Evolutionary conservation across 2,329 filamentous ascomycete genomes (phyloP).

Genomic region (Fusarium irregulare): DNA sequence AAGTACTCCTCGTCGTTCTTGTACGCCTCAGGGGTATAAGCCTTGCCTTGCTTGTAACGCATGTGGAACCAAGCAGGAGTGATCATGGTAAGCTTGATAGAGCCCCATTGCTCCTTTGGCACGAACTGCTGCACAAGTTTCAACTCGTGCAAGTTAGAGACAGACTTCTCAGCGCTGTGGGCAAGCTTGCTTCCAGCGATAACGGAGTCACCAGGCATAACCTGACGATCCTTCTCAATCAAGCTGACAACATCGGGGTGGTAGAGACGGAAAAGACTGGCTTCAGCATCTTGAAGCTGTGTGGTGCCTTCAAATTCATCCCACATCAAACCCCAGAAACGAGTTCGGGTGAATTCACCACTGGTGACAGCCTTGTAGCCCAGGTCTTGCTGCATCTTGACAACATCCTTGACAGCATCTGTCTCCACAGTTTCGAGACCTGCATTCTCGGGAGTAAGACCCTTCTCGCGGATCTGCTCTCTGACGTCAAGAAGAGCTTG

Average conservation of each 20-base stretch:
- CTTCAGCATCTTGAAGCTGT: slow-evolving; percentile 62
- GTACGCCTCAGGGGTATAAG: slow-evolving; percentile 44
- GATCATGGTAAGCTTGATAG: slow-evolving; percentile 67
- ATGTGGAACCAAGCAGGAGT: slow-evolving; percentile 58
- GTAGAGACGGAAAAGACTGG: slow-evolving; percentile 64
- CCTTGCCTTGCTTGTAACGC: slow-evolving; percentile 47
- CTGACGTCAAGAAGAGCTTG: slow-evolving; percentile 53
- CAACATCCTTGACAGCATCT: slow-evolving; percentile 62
- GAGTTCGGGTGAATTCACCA: slow-evolving; percentile 73
- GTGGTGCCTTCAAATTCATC: slow-evolving; percentile 64
- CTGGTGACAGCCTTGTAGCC: slow-evolving; percentile 75
- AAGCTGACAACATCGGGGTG: slow-evolving; percentile 66
- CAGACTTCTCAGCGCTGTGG: slow-evolving; percentile 56
- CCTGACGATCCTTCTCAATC: slow-evolving; percentile 63
- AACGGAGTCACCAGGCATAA: slow-evolving; percentile 68
- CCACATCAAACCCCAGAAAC: slow-evolving; percentile 62
- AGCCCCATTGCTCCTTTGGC: slow-evolving; percentile 60
- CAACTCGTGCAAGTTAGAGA: slow-evolving; percentile 63
- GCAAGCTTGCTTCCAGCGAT: slow-evolving; percentile 62
- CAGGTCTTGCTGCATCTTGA: slow-evolving; percentile 74
- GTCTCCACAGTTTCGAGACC: slow-evolving; percentile 71
- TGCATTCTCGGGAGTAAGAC: slow-evolving; percentile 62
- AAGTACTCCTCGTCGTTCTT: slow-evolving; percentile 65
- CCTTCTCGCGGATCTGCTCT: slow-evolving; percentile 48
- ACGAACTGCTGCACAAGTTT: slow-evolving; percentile 58